Evolutionary conservation across 2,329 filamentous ascomycete genomes (phyloP).

Genomic region (Boeremia lycopersici): DNA sequence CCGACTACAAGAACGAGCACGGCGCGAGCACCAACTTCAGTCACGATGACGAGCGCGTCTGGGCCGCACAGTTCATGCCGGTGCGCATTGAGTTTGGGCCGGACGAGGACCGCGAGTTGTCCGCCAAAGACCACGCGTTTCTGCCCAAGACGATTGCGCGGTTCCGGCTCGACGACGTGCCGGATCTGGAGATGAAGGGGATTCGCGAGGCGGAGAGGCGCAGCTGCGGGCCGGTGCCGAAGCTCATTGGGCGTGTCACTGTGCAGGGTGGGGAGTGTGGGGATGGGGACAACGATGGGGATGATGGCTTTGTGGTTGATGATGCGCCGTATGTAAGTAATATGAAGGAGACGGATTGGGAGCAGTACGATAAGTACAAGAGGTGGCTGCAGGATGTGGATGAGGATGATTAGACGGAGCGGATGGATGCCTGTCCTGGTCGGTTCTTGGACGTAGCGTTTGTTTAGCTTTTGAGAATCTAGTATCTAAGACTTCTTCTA

Average conservation of each 20-base stretch:
- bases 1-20: background rate
- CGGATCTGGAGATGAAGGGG: background rate
- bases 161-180: background rate
- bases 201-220: background rate
- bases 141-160: background rate
- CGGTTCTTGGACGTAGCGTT: no score
- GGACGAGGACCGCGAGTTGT: background rate
- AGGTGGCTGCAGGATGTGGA: background rate
- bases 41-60: background rate
- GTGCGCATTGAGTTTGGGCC: background rate
- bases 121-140: background rate
- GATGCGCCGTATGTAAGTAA: background rate
- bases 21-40: background rate
- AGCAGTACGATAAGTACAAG: background rate
- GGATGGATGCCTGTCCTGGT: no score
- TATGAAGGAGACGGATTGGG: background rate
- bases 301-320: background rate
- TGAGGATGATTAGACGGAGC: background rate
- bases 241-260: background rate
- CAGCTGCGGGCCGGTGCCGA: background rate
- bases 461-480: no score
- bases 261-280: background rate
- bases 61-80: constrained; percentile 7
- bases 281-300: background rate
- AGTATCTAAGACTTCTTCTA: no score